Conservation (phyloP, 768 basidiomycete species). For the Dioszegia crocea region DNA sequence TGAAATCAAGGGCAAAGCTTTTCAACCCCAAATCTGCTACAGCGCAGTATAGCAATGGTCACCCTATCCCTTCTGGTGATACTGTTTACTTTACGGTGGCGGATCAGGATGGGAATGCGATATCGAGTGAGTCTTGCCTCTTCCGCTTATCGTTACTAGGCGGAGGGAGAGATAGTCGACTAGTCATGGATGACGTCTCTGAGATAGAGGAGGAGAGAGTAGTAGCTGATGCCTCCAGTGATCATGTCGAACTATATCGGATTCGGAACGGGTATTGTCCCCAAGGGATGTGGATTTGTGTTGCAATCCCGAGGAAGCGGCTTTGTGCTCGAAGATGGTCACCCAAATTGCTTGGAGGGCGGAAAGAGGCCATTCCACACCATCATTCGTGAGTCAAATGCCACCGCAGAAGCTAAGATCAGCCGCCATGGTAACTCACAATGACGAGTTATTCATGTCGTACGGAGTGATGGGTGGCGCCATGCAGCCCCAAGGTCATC, state of each 20-base stretch:
- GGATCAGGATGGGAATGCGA: constrained; percentile 48
- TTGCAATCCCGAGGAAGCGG: constrained; percentile 83
- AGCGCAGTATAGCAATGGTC: constrained; percentile 66
- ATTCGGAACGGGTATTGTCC: constrained; percentile 81
- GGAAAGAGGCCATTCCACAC: constrained; percentile 21
- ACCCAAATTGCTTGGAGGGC: constrained; percentile 78
- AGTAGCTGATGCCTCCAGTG: background rate
- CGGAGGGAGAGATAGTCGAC: no score
- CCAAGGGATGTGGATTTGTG: constrained; percentile 86
- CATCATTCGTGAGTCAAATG: constrained; percentile 16
- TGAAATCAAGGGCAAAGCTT: constrained; percentile 68
- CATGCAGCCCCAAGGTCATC: constrained; percentile 34
- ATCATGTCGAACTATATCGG: constrained; percentile 79
- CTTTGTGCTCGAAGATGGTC: constrained; percentile 69
- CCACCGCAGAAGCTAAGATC: background rate
- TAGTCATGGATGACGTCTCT: no score
- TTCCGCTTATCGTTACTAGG: no score
- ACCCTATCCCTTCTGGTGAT: constrained; percentile 78
- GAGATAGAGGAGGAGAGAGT: background rate
- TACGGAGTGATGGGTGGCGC: constrained; percentile 34
- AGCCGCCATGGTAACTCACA: constrained; percentile 31
- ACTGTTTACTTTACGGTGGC: constrained; percentile 85
- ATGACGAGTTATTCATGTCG: constrained; percentile 24
- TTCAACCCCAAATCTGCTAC: constrained; percentile 66
- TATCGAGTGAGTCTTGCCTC: constrained; percentile 17